A percentile compares a stretch with the other conserved stretches of the same genome.
Evolutionary conservation across 2,329 filamentous ascomycete species (phyloP).

Genomic region (Ceratocystis smalleyi): DNA sequence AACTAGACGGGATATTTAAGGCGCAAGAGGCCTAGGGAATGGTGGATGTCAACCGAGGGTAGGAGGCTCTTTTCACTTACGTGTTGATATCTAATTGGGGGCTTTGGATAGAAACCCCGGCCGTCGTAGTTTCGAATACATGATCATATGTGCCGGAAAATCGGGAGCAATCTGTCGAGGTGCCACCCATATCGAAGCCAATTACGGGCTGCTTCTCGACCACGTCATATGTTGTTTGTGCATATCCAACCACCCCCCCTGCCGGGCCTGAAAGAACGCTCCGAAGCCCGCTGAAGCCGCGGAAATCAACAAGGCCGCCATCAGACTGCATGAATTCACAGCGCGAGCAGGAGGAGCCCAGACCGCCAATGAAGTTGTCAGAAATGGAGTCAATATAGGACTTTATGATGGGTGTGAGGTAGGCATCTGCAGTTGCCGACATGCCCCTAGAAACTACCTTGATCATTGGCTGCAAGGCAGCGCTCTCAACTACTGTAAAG

Average conservation of each 20-base stretch:
- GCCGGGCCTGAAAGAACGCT: slow-evolving; percentile 81
- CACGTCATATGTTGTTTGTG: slow-evolving; percentile 76
- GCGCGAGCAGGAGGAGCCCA: slow-evolving; percentile 67
- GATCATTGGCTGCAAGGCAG: slow-evolving; percentile 29
- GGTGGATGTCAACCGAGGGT: too few species aligned
- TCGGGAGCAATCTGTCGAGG: slow-evolving; percentile 77
- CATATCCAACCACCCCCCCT: slow-evolving; percentile 87
- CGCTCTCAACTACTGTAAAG: slow-evolving; percentile 22
- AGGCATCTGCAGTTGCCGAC: slow-evolving; percentile 30
- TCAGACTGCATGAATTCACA: slow-evolving; percentile 96
- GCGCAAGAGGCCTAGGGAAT: too few species aligned
- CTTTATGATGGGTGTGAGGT: slow-evolving; percentile 29
- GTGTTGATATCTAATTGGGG: slow-evolving; percentile 92
- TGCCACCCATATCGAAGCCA: slow-evolving; percentile 74
- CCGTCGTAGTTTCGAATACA: slow-evolving; percentile 85
- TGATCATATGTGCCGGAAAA: slow-evolving; percentile 84
- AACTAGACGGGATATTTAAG: too few species aligned
- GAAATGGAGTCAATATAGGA: slow-evolving; percentile 29
- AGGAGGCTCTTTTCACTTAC: not conserved
- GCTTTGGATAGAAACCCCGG: slow-evolving; percentile 84
- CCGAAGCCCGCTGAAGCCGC: slow-evolving; percentile 67
- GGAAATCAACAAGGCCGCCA: slow-evolving; percentile 56
- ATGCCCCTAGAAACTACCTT: slow-evolving; percentile 31
- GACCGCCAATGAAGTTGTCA: slow-evolving; percentile 52
- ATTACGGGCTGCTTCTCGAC: slow-evolving; percentile 73